phyloP scores from a whole-genome alignment of 305 asterid species.

The Solanum aculeatissimum region DNA sequence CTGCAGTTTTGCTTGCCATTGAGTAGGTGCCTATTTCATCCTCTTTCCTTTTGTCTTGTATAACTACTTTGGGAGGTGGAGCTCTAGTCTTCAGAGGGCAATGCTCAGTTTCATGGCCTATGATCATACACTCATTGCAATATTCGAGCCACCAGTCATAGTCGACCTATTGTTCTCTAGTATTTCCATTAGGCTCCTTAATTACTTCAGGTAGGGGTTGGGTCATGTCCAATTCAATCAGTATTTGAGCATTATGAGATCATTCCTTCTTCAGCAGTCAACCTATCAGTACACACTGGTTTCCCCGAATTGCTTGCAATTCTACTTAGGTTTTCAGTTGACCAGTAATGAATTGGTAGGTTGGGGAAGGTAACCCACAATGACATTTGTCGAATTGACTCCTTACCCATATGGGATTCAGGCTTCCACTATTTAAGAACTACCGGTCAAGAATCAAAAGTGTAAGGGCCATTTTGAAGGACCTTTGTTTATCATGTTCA shows the following conservation, averaged over 20 bases:
- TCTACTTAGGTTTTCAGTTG: neutral
- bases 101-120: neutral
- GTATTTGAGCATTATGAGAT: neutral
- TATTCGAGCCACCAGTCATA: neutral
- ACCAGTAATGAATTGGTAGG: neutral
- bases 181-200: neutral
- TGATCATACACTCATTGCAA: neutral
- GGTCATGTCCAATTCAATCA: neutral
- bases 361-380: neutral
- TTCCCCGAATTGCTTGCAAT: neutral
- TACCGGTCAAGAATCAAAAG: neutral
- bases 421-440: neutral
- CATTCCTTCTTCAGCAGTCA: neutral
- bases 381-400: neutral
- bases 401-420: neutral
- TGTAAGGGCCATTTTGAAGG: neutral
- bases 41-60: neutral
- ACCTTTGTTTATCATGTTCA: neutral
- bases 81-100: neutral
- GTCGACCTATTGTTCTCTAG: neutral
- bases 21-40: neutral
- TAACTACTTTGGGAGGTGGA: neutral
- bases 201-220: neutral
- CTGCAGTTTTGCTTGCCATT: neutral
- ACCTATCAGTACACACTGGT: neutral